Conservation (phyloP, 768 basidiomycete genomes). For the Lactifluus subvellereus region DNA sequence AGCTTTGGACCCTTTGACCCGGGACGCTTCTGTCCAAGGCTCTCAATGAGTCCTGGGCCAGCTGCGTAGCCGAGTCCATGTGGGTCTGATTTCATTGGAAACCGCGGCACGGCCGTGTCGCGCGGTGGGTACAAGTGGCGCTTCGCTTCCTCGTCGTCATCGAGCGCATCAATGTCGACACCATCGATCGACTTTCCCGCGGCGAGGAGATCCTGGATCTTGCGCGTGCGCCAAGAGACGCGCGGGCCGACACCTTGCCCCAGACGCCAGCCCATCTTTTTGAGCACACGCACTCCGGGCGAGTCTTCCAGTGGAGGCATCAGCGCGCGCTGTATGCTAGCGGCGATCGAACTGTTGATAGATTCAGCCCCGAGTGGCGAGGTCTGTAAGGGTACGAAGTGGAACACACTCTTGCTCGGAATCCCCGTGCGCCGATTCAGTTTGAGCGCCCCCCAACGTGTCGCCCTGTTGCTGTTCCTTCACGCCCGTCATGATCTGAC, state of each 20-base stretch:
- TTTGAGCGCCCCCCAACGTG: conserved; percentile 55
- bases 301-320: conserved; percentile 74
- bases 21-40: conserved; percentile 38
- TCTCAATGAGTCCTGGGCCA: conserved; percentile 56
- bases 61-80: conserved; percentile 82
- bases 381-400: background rate
- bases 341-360: conserved; percentile 50
- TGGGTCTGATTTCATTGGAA: conserved; percentile 64
- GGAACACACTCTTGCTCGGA: conserved; percentile 46
- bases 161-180: conserved; percentile 32
- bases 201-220: conserved; percentile 57
- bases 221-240: conserved; percentile 68
- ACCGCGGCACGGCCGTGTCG: conserved; percentile 61
- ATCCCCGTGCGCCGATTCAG: conserved; percentile 44
- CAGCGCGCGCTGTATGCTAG: conserved; percentile 57
- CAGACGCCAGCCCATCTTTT: conserved; percentile 92
- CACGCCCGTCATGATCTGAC: conserved; percentile 51
- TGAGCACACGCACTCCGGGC: conserved; percentile 76
- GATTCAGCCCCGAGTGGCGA: background rate
- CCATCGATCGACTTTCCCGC: conserved; percentile 32
- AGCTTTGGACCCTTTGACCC: conserved; percentile 45
- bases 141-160: conserved; percentile 70
- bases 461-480: conserved; percentile 71
- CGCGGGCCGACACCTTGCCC: conserved; percentile 95
- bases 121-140: conserved; percentile 85